A percentile compares a stretch with the other conserved stretches of the same genome.
phyloP scores from a whole-genome alignment of 2,329 filamentous ascomycete genomes.

The Sporothrix phasma region DNA sequence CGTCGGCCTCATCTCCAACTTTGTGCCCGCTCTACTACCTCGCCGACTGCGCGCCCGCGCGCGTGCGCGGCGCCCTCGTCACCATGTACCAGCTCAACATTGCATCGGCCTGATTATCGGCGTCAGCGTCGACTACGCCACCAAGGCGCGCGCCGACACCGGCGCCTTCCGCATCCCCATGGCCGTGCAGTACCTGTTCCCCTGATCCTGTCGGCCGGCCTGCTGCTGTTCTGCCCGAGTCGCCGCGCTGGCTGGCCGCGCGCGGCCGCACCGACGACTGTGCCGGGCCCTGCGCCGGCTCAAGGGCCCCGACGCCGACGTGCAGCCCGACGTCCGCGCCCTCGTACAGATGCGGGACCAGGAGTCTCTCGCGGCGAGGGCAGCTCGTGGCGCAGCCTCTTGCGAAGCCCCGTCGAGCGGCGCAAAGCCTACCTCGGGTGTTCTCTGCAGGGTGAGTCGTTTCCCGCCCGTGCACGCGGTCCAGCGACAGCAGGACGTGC shows the following conservation, averaged over 20 bases:
- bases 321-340: not conserved
- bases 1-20: slow-evolving; percentile 4
- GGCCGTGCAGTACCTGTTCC: slow-evolving; percentile 7
- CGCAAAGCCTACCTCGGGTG: slow-evolving; percentile 2
- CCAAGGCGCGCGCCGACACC: not conserved
- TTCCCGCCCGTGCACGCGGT: too few relatives aligned
- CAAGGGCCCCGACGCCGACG: not conserved
- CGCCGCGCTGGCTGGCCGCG: not conserved
- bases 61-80: not conserved
- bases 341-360: not conserved
- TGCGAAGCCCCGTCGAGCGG: not conserved
- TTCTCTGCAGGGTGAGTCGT: slow-evolving; percentile 1
- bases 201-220: not conserved
- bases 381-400: not conserved
- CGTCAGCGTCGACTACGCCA: not conserved
- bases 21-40: not conserved
- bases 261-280: not conserved
- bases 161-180: slow-evolving; percentile 3
- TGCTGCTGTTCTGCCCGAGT: slow-evolving; percentile 8
- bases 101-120: not conserved
- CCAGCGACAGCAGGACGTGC: too few relatives aligned
- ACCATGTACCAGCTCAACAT: slow-evolving; percentile 8
- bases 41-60: not conserved
- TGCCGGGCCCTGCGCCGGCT: not conserved
- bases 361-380: not conserved